These are phyloP conservation scores for Knoxia roxburghii DNA, from an alignment of 257 asterid species.

Conservation along the genomic window DNA sequence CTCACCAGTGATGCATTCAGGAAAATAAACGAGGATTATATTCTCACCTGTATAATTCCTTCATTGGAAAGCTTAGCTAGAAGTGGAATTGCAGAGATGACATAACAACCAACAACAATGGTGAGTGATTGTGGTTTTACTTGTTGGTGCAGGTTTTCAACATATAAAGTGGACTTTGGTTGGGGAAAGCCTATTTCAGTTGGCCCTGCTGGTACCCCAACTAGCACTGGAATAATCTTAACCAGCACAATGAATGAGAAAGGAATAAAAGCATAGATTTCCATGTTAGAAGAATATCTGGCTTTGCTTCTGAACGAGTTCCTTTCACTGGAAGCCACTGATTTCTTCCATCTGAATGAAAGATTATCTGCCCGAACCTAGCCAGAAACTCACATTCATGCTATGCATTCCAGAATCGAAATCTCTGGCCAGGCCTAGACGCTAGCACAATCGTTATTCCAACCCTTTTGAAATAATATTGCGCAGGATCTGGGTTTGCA, in stretches of 20 bases:
- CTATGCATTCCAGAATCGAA: no score
- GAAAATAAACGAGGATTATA: constrained; percentile 12
- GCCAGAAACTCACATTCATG: no score
- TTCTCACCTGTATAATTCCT: not conserved
- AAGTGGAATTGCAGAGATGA: not conserved
- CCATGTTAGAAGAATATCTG: constrained; percentile 14
- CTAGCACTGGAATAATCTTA: constrained; percentile 11
- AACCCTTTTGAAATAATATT: no score
- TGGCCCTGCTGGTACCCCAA: constrained; percentile 16
- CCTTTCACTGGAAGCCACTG: not conserved
- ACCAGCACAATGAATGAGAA: constrained; percentile 25
- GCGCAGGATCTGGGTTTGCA: no score
- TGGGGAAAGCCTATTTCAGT: constrained; percentile 14
- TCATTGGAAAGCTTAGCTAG: no score
- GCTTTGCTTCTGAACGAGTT: not conserved
- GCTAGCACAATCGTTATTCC: no score
- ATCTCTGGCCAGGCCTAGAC: no score
- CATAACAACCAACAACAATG: not conserved
- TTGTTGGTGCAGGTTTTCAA: constrained; percentile 15
- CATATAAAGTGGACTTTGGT: constrained; percentile 16
- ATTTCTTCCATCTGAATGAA: no score
- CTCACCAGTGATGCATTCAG: constrained; percentile 21
- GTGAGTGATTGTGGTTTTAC: not conserved
- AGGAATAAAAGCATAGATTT: constrained; percentile 1
- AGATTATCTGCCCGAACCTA: no score